Base-by-base conservation (phyloP, 148 eudicot species). In the Mesembryanthemum crystallinum region DNA sequence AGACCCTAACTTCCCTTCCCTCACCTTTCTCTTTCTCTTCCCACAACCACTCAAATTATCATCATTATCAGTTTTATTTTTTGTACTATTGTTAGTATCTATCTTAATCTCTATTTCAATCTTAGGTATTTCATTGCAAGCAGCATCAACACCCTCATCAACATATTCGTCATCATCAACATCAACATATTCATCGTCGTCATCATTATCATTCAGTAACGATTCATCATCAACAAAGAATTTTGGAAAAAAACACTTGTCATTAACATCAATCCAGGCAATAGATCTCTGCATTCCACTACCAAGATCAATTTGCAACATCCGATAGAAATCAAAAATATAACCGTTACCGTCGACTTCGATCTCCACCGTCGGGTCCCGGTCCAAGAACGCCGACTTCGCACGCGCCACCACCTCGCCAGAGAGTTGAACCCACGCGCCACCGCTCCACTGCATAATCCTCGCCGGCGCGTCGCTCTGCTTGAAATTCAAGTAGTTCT, bases 251-350 rank as follows among this genome's bases (percentile, higher is more conserved):
- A 78, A 88, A 54, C 84, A 82, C 7, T 71, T 76, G 0, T 78
- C 87, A 1, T 81, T 30, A 12, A 78, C 73, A 80, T 90, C 89
- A 23, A 84, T 83, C 95, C 95, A 90, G 25, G 89, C 84, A n/a
- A 90, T 77, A 20, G 95, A 87, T 61, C 86, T 69, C 60, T 79
- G 66, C 79, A 59, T 11, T 0, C 87, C 83, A 37, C 67, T 64
- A 24, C 66, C 69, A 59, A 82, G 60, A 52, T 81, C 81, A 66
- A 83, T 37, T 30, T 74, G 70, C 33, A 85, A 70, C 90, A 87
- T 83, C 67, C 89, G 69, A 66, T 63, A 80, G 69, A 86, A 86
- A 77, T 86, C 86, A 70, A 86, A 54, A 23, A 81, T 59, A 51
- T 62, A 82, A 43, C n/a, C 29, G 33, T 54, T 67, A 71, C 85